Percentiles rank a stretch among this genome's conserved stretches.
Evolutionary conservation across 345 rosid genomes (phyloP).

Genomic region (Barbarea vulgaris): DNA sequence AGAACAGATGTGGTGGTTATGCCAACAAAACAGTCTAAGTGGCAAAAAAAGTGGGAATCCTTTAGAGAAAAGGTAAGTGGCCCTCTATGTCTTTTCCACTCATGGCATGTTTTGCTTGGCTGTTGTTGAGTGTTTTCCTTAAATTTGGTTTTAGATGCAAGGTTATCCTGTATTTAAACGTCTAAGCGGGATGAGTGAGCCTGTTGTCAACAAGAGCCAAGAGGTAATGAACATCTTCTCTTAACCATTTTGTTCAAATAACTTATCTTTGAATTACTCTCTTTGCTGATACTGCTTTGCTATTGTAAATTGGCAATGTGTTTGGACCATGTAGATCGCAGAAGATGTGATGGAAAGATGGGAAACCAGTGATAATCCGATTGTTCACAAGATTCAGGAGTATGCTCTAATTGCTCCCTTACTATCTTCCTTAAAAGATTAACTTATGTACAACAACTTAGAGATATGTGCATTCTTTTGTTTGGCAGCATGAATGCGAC

Average conservation of each 20-base stretch:
- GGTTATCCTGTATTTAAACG: constrained; percentile 72
- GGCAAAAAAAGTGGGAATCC: constrained; percentile 80
- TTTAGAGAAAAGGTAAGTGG: constrained; percentile 61
- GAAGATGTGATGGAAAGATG: constrained; percentile 92
- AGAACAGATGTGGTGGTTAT: constrained; percentile 73
- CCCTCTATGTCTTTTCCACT: constrained; percentile 16
- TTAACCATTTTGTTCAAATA: not conserved
- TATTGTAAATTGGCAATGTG: constrained; percentile 30
- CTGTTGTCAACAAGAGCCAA: constrained; percentile 83
- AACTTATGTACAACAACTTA: constrained; percentile 8
- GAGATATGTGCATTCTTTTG: constrained; percentile 22
- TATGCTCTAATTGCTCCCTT: constrained; percentile 42
- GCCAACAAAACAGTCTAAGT: constrained; percentile 65
- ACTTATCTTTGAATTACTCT: constrained; percentile 9
- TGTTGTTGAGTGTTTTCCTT: constrained; percentile 7
- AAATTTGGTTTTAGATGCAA: constrained; percentile 58
- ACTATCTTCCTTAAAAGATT: not conserved
- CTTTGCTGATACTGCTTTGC: not conserved
- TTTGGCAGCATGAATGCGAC: constrained; percentile 76
- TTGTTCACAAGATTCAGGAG: constrained; percentile 98
- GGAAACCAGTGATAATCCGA: constrained; percentile 95
- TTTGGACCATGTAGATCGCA: constrained; percentile 62
- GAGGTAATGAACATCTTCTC: constrained; percentile 56
- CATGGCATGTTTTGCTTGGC: not conserved
- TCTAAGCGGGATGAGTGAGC: constrained; percentile 70